Evolutionary conservation across 257 asterid genomes (phyloP), one percentile per base, ranked within the genome.

Genomic region (Gynochthodes officinalis): DNA sequence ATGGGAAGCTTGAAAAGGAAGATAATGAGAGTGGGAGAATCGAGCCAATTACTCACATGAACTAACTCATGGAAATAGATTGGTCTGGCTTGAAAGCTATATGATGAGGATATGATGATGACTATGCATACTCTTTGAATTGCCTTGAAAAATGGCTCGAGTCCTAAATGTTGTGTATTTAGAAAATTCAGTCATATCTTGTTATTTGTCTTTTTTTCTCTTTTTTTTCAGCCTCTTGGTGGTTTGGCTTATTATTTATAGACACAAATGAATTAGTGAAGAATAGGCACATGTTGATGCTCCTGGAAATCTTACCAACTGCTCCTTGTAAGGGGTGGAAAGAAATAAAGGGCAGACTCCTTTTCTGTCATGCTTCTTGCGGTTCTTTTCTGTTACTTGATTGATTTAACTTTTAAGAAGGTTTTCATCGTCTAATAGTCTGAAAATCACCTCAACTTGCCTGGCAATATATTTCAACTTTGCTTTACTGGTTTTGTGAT

Each of bases 1-100:
- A 91, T 93, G 97, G 85, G 77, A 66, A 86, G 87, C 79, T 86
- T 93, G 87, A 90, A 46, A 50, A 85, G 87, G 67, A 89, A 87
- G 83, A 84, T 73, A 19, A 37, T 53, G 75, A 74, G 75, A 71
- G 65, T 40, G 12, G 28, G 75, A 52, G 83, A 82, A 79, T 77
- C 86, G 30, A 69, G 27, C 35, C 43, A 30, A 21, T 55, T 44
- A 63, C n/a, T 74, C 67, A 80, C 81, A 50, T 79, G 83, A 82
- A 16, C 68, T 46, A 61, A 53, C 77, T 59, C 25, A 6, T 9
- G 39, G 52, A 69, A 18, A 7, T 16, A 19, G 3, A 1, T 2
- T 7, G 42, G 27, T 25, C 40, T 11, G 21, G 4, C 33, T 28
- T n/a, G 40, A 43, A 70, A 54, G 25, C 7, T n/a, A 14, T 27